Conservation (phyloP, 805 yeast species). For the Lachancea dasiensis region DNA sequence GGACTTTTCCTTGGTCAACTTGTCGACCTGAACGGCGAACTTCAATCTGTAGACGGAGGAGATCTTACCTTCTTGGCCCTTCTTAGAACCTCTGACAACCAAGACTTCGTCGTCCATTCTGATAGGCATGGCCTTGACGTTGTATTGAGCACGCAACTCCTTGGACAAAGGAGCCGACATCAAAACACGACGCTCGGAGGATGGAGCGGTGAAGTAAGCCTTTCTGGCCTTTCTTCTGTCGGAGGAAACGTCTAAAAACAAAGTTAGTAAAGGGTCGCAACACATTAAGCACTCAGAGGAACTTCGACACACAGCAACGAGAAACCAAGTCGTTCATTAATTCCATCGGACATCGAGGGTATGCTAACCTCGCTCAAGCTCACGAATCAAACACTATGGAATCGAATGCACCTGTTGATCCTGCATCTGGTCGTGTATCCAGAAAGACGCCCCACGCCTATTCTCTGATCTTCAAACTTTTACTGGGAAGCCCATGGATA, state of each 20-base stretch:
- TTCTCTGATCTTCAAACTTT: too few relatives aligned
- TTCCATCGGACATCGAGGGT: too few relatives aligned
- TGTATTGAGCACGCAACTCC: slow-evolving; percentile 97
- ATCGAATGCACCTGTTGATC: too few relatives aligned
- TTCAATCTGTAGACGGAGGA: slow-evolving; percentile 98
- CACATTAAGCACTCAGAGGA: too few relatives aligned
- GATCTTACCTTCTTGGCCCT: slow-evolving; percentile 99
- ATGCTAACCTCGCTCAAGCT: too few relatives aligned
- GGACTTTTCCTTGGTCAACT: slow-evolving; percentile 95
- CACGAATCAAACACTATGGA: too few relatives aligned
- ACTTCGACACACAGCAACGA: too few relatives aligned
- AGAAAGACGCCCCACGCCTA: too few relatives aligned
- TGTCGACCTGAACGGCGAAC: slow-evolving; percentile 93
- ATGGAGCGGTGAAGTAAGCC: slow-evolving; percentile 98
- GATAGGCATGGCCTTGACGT: slow-evolving; percentile 91
- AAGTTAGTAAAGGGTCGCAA: slow-evolving; percentile 32
- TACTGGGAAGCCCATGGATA: too few relatives aligned
- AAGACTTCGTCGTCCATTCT: slow-evolving; percentile 95
- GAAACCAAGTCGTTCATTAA: too few relatives aligned
- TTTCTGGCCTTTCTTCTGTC: slow-evolving; percentile 99
- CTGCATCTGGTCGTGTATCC: too few relatives aligned
- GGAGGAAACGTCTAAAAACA: slow-evolving; percentile 82
- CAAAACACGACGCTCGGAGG: slow-evolving; percentile 88
- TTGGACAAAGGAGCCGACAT: slow-evolving; percentile 98
- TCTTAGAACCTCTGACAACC: slow-evolving; percentile 97